Conservation (phyloP, 352 stramenopile genomes). For the Albugo candida region DNA sequence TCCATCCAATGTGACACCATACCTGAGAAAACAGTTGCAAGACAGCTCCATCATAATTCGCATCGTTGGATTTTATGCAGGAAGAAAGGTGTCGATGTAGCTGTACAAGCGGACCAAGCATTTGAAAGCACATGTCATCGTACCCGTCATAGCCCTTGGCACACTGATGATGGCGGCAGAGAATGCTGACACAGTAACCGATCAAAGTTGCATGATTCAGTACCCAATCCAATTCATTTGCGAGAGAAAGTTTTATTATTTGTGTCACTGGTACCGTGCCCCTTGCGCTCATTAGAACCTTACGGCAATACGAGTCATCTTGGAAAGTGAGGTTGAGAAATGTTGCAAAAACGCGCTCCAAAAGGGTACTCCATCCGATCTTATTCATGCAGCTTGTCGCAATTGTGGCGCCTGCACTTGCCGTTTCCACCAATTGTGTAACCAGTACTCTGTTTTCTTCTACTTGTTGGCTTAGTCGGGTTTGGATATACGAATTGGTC, state of each 20-base stretch:
- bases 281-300: slow-evolving; percentile 9
- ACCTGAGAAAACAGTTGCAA: slow-evolving; percentile 50
- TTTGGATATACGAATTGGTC: slow-evolving; percentile 5
- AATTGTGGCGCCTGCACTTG: no score
- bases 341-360: slow-evolving; percentile 26
- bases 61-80: background rate
- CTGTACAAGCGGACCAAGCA: background rate
- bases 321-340: slow-evolving; percentile 48
- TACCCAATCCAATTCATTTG: no score
- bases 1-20: slow-evolving; percentile 57
- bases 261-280: no score
- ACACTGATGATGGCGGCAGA: slow-evolving; percentile 32
- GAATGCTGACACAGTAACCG: slow-evolving; percentile 17
- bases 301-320: slow-evolving; percentile 14
- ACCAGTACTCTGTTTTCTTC: no score
- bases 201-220: no score
- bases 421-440: no score
- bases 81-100: background rate
- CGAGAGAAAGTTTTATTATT: no score
- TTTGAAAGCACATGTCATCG: background rate
- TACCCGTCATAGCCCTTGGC: no score
- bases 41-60: slow-evolving; percentile 1
- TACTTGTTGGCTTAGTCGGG: no score
- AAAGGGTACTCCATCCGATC: background rate
- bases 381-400: background rate